These are phyloP conservation scores for Ramaria rubella DNA, from an alignment of 768 basidiomycete species.

Conservation along the genomic window DNA sequence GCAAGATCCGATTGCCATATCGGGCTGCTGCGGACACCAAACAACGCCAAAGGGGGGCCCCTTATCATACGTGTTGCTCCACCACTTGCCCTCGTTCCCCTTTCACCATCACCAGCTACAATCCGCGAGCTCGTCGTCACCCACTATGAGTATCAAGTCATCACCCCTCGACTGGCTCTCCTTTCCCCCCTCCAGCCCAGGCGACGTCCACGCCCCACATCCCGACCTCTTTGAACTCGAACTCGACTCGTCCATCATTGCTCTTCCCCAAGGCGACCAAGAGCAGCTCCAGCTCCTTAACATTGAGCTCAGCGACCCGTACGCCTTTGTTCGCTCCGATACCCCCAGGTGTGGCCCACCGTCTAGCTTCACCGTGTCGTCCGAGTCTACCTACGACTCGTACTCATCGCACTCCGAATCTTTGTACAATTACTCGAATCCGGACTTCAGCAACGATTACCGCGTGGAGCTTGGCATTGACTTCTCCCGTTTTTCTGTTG, in stretches of 20 bases:
- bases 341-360: conserved; percentile 63
- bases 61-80: not conserved
- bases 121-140: not conserved
- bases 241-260: conserved; percentile 64
- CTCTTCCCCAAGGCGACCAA: conserved; percentile 51
- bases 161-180: conserved; percentile 43
- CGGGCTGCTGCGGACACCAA: not conserved
- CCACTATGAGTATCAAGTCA: conserved; percentile 5
- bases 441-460: conserved; percentile 40
- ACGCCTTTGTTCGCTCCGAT: conserved; percentile 56
- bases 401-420: conserved; percentile 63
- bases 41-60: not conserved
- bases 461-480: conserved; percentile 69
- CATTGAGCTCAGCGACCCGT: conserved; percentile 59
- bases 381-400: conserved; percentile 69
- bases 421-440: conserved; percentile 53
- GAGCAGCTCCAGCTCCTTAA: conserved; percentile 47
- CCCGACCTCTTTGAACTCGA: conserved; percentile 81
- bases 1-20: too few relatives aligned
- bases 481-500: conserved; percentile 54
- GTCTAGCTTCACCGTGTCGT: conserved; percentile 72
- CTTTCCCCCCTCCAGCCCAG: conserved; percentile 46
- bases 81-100: not conserved
- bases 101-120: not conserved
- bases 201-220: conserved; percentile 69